Base-by-base conservation (phyloP, 1,284 basidiomycete genomes). In the Paramarasmius palmivorus region DNA sequence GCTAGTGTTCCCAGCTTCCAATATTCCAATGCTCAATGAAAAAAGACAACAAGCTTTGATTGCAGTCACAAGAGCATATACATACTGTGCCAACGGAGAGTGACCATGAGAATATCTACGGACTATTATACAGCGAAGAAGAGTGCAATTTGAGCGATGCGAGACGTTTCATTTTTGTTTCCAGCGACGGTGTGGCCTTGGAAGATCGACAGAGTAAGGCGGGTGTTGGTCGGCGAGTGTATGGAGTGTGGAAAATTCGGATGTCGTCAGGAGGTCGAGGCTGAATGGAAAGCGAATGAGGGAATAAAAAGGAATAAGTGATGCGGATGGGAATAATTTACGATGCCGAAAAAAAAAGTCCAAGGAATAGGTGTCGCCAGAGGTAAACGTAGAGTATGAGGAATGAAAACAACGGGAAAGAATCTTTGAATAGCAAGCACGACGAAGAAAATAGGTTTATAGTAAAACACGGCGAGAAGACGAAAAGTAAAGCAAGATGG, bases 401-500 rank as follows among this genome's bases (percentile, higher is more conserved):
- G 15, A 2, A 26, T 15, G 19, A 26, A 29, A 32, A n/a, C 10
- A 51, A 32, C 29, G 38, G 37, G 32, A 26, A 39, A 38, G 38
- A 44, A 46, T 32, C n/a, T 46, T 46, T 29, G 25, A 46, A 29
- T 32, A 46, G 25, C 44, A 46, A 46, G 44, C 44, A 46, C 25
- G 41, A 50, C 45, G 34, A 41, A 49, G 37, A 50, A 22, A 40
- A 20, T 55, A 23, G n/a, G 23, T 9, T 50, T 52, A 55, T 40
- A 57, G 52, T 23, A 36, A 38, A 10, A 47, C 29, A 32, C 38
- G 15, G 19, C 35, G 38, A 29, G 29, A 39, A 49, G 52, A 49
- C 53, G 54, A 54, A 49, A 20, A 51, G 59, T 36, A 55, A 50
- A 15, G 42, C 42, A 45, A 29, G 46, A 49, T 29, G 35, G 53